Conservation (phyloP, 2,329 filamentous ascomycete genomes). For the Fusarium sp. region DNA sequence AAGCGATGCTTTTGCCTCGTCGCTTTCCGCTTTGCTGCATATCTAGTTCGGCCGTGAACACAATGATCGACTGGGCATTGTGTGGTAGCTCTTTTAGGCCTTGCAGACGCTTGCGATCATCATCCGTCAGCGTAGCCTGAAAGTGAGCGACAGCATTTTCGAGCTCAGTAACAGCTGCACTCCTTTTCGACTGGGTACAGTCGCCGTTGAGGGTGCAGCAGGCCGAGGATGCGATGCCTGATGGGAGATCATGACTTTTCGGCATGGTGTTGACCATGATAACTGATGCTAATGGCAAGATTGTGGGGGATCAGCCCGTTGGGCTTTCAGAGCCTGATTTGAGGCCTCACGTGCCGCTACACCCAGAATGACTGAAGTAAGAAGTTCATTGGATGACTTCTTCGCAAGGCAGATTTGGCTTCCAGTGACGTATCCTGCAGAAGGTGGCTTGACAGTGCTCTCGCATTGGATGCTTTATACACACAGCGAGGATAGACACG, state of each 20-base stretch:
- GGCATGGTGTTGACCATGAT: too few species aligned
- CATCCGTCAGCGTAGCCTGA: slow-evolving; percentile 10
- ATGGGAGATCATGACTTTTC: not conserved
- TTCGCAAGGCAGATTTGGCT: too few species aligned
- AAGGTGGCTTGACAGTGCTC: not conserved
- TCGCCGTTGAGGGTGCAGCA: too few species aligned
- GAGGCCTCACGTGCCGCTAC: too few species aligned
- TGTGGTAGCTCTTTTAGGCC: not conserved
- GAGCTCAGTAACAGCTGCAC: not conserved
- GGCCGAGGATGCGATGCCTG: too few species aligned
- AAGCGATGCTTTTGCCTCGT: slow-evolving; percentile 18
- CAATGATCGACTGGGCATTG: slow-evolving; percentile 19
- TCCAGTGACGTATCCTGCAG: not conserved
- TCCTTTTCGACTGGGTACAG: not conserved
- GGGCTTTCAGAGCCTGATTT: not conserved
- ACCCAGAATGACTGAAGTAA: too few species aligned
- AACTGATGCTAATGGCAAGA: not conserved
- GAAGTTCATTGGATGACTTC: too few species aligned
- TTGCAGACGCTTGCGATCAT: slow-evolving; percentile 9
- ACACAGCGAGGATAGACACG: not conserved
- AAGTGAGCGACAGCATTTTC: not conserved
- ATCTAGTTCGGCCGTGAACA: slow-evolving; percentile 11
- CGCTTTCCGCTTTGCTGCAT: not conserved
- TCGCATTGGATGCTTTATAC: not conserved
- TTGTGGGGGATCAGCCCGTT: not conserved